Conservation (phyloP, 176 grass and related monocot species). For the Avena sativa region DNA sequence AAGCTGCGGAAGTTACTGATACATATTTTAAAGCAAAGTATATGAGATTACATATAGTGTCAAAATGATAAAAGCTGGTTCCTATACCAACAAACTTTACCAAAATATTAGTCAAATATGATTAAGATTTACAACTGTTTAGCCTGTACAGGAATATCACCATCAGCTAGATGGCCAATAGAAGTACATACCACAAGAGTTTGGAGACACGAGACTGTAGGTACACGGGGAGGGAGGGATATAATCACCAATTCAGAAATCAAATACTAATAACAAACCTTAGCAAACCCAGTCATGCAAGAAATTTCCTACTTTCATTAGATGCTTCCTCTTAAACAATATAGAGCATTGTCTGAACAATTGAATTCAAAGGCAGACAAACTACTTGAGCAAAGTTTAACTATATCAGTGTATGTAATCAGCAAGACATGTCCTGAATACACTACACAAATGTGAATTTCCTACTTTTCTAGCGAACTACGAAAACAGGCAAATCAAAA, state of each 20-base stretch:
- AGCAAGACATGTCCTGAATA: neutral
- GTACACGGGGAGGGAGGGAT: neutral
- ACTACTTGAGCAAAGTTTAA: slow-evolving; percentile 11
- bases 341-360: slow-evolving; percentile 16
- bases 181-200: neutral
- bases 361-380: neutral
- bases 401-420: neutral
- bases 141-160: slow-evolving; percentile 32
- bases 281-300: slow-evolving; percentile 2
- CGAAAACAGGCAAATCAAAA: neutral
- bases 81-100: slow-evolving; percentile 26
- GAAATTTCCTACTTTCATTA: slow-evolving; percentile 23
- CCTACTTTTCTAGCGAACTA: slow-evolving; percentile 1
- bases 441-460: neutral
- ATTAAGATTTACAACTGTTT: slow-evolving; percentile 8
- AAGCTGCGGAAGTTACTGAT: slow-evolving; percentile 1
- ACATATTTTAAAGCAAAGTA: slow-evolving; percentile 24
- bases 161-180: slow-evolving; percentile 26
- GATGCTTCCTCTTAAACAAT: slow-evolving; percentile 2
- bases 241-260: slow-evolving; percentile 18
- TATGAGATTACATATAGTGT: slow-evolving; percentile 17
- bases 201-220: neutral
- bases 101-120: slow-evolving; percentile 3
- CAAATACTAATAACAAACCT: slow-evolving; percentile 29
- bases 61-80: slow-evolving; percentile 9